Evolutionary conservation across 768 basidiomycete species (phyloP).

Genomic region (Termitomyces sp.): DNA sequence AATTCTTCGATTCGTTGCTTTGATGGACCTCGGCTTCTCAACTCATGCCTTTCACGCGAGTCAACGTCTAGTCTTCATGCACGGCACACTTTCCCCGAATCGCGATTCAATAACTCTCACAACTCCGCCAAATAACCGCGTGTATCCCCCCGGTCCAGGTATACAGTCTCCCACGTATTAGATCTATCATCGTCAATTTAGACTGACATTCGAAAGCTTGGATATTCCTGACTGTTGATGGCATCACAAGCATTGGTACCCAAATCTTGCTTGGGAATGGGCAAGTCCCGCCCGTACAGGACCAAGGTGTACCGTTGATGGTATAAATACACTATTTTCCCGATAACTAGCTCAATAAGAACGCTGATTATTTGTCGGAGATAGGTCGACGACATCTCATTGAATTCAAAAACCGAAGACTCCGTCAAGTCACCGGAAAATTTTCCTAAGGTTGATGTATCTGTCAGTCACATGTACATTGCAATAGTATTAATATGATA

Average conservation of each 20-base stretch:
- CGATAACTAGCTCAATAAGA: no score
- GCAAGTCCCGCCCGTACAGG: slow-evolving; percentile 27
- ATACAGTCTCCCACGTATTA: neutral
- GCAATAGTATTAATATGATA: no score
- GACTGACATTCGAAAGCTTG: slow-evolving; percentile 15
- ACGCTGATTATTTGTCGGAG: neutral
- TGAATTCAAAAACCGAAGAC: neutral
- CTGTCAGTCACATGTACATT: no score
- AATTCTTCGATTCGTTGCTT: slow-evolving; percentile 21
- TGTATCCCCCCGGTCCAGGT: slow-evolving; percentile 34
- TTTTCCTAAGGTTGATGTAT: no score
- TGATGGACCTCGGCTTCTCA: slow-evolving; percentile 38
- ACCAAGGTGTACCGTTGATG: slow-evolving; percentile 19
- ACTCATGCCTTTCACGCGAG: slow-evolving; percentile 30
- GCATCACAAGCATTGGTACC: slow-evolving; percentile 29
- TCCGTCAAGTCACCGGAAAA: neutral
- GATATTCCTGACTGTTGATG: slow-evolving; percentile 24
- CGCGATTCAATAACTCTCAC: slow-evolving; percentile 27
- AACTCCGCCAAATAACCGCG: slow-evolving; percentile 31
- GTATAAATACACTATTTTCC: neutral
- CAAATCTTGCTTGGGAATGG: slow-evolving; percentile 35
- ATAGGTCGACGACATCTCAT: no score
- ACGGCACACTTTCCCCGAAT: slow-evolving; percentile 24
- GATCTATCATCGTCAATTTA: neutral
- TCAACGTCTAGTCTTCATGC: slow-evolving; percentile 31